A percentile compares a stretch with the other conserved stretches of the same genome.
These are phyloP conservation scores for Naganishia sp. DNA, from an alignment of 1,284 basidiomycete genomes.

Conservation along the genomic window DNA sequence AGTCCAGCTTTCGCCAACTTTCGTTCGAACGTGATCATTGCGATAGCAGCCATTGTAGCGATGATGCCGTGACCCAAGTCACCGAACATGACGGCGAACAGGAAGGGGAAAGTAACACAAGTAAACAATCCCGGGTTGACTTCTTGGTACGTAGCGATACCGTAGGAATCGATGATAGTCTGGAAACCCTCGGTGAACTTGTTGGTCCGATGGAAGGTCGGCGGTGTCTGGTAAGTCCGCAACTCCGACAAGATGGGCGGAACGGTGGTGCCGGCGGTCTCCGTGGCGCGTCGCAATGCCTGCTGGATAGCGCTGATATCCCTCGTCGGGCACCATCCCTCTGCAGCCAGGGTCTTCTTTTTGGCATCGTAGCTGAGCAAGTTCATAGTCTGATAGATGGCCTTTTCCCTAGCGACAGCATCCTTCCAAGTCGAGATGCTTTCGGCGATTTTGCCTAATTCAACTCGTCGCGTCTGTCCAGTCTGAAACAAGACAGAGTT, in stretches of 20 bases:
- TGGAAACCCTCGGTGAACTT: constrained; percentile 98
- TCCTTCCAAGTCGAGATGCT: constrained; percentile 87
- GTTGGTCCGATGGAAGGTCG: constrained; percentile 93
- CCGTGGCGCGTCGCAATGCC: constrained; percentile 89
- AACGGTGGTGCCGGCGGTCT: constrained; percentile 88
- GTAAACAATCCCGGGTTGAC: constrained; percentile 96
- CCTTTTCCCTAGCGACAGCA: constrained; percentile 91
- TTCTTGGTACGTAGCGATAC: constrained; percentile 92
- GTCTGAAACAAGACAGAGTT: constrained; percentile 89
- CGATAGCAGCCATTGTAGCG: constrained; percentile 72
- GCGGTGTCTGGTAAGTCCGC: constrained; percentile 85
- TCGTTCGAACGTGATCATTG: constrained; percentile 84
- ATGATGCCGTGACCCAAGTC: constrained; percentile 95
- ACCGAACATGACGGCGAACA: constrained; percentile 99
- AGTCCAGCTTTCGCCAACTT: constrained; percentile 74
- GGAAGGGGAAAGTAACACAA: constrained; percentile 93
- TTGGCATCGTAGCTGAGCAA: constrained; percentile 91
- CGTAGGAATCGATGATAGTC: constrained; percentile 97
- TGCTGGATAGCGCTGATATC: constrained; percentile 86
- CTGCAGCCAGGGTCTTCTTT: constrained; percentile 92
- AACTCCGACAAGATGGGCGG: constrained; percentile 92
- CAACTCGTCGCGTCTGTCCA: constrained; percentile 76
- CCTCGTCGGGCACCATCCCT: constrained; percentile 94
- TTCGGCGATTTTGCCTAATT: constrained; percentile 85
- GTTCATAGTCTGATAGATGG: constrained; percentile 92